A percentile compares a stretch with the other conserved stretches of the same genome.
These are phyloP conservation scores for Sugiyamaella castrensis DNA, from an alignment of 1,139 yeast genomes.

Conservation along the genomic window DNA sequence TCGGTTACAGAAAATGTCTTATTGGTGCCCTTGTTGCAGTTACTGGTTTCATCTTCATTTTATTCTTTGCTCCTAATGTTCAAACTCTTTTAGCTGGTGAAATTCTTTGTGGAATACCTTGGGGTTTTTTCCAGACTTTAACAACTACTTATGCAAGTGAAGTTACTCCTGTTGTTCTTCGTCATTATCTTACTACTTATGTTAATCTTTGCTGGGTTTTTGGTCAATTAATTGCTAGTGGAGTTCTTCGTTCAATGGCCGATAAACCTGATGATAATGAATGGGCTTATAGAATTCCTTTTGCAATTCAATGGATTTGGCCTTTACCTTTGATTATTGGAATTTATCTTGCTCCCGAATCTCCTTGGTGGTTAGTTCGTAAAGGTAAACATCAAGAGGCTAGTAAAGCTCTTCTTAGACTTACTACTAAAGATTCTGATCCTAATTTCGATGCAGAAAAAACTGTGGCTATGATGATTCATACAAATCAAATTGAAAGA, in stretches of 20 bases:
- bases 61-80: conserved; percentile 44
- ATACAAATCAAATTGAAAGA: conserved; percentile 48
- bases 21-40: conserved; percentile 29
- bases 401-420: conserved; percentile 29
- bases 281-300: conserved; percentile 45
- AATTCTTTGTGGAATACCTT: conserved; percentile 43
- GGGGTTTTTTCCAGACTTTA: conserved; percentile 47
- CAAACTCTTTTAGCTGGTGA: conserved; percentile 43
- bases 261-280: conserved; percentile 20
- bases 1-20: conserved; percentile 49
- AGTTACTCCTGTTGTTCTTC: conserved; percentile 45
- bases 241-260: conserved; percentile 39
- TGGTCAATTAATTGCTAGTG: conserved; percentile 44
- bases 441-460: conserved; percentile 30
- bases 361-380: conserved; percentile 55
- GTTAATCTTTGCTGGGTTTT: conserved; percentile 44
- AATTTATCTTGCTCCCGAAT: conserved; percentile 54
- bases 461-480: conserved; percentile 38
- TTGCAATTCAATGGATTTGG: conserved; percentile 60
- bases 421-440: conserved; percentile 28
- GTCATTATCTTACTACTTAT: conserved; percentile 42
- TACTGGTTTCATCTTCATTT: conserved; percentile 41
- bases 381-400: conserved; percentile 43
- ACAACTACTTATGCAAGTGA: conserved; percentile 49
- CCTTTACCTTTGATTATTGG: conserved; percentile 52